Evolutionary conservation across 2,329 filamentous ascomycete genomes (phyloP), one percentile per base, ranked within the genome.

Genomic region (Aspergillus sp.): DNA sequence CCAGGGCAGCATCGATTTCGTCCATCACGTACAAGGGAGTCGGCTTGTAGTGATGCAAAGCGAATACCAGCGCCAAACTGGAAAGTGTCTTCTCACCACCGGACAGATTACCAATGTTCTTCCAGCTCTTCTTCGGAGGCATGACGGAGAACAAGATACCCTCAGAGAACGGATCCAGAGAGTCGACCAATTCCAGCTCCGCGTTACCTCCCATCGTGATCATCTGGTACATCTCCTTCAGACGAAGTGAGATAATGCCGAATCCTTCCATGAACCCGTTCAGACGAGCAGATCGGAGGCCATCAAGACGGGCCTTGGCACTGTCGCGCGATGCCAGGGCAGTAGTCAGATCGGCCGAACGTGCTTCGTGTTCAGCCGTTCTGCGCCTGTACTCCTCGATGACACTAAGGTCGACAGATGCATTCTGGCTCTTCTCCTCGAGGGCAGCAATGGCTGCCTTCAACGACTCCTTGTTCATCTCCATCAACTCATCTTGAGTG

Each of bases 151-250:
- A 99, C 51, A 97, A 76, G 64, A 99, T 98, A 25, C 95, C 95
- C 78, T 99, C 95, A 6, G 91, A 92, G 82, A 99, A 99, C 0
- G 95, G 95, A 75, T 99, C 96, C 2, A 99, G 82, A 17, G 90
- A 94, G 80, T 99, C 95, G 43, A 99, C 95, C 23, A 99, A 87
- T 77, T 99, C 96, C 12, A 99, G 86, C 79, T 99, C 95, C 0
- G 95, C 95, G 70, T 99, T 99, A 58, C 95, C 95, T 63, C 95
- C 95, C 92, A 99, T 98, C 21, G 95, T 99, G 75, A 99, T 99
- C 93, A 99, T 97, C 76, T 99, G 95, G 80, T 99, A 99, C 95
- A 99, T 99, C 74, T 99, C 95, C 81, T 99, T 99, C 49, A 99
- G 84, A 0, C 94, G 90, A 23, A 97, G 83, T 1, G 94, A 98